Percentiles rank a stretch among this genome's conserved stretches.
phyloP scores from a whole-genome alignment of 2,329 filamentous ascomycete genomes.

The Sporothrix schenckii region DNA sequence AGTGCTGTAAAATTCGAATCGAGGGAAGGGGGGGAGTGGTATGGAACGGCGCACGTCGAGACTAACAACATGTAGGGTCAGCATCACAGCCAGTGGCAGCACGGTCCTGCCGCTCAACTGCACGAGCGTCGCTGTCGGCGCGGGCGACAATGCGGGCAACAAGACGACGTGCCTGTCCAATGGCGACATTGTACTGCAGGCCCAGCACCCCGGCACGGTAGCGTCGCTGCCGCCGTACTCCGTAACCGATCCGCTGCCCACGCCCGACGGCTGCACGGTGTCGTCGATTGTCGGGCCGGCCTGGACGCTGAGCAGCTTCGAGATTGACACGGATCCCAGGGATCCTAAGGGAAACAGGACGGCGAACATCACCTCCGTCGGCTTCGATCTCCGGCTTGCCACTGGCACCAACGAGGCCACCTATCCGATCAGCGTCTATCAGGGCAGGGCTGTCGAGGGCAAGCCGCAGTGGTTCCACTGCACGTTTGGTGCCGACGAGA shows the following conservation, averaged over 20 bases:
- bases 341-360: not conserved
- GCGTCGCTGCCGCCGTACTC: slow-evolving; percentile 36
- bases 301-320: slow-evolving; percentile 37
- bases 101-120: slow-evolving; percentile 35
- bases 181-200: slow-evolving; percentile 26
- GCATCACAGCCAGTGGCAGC: slow-evolving; percentile 35
- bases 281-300: slow-evolving; percentile 37
- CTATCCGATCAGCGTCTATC: slow-evolving; percentile 36
- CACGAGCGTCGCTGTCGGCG: slow-evolving; percentile 26
- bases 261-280: slow-evolving; percentile 38
- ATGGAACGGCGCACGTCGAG: not conserved
- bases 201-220: slow-evolving; percentile 21
- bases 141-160: slow-evolving; percentile 9
- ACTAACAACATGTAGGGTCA: slow-evolving; percentile 31
- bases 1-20: slow-evolving; percentile 27
- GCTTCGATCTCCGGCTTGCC: slow-evolving; percentile 36
- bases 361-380: slow-evolving; percentile 26
- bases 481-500: slow-evolving; percentile 33
- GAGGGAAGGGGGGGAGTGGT: not conserved
- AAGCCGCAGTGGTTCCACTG: slow-evolving; percentile 36
- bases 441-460: slow-evolving; percentile 21
- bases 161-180: slow-evolving; percentile 33
- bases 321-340: slow-evolving; percentile 23
- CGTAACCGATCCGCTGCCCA: slow-evolving; percentile 37
- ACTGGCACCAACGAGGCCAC: slow-evolving; percentile 35